A percentile compares a stretch with the other conserved stretches of the same genome.
phyloP scores from a whole-genome alignment of 176 grass and related monocot genomes.

The sorghum (Sorghum bicolor) region DNA sequence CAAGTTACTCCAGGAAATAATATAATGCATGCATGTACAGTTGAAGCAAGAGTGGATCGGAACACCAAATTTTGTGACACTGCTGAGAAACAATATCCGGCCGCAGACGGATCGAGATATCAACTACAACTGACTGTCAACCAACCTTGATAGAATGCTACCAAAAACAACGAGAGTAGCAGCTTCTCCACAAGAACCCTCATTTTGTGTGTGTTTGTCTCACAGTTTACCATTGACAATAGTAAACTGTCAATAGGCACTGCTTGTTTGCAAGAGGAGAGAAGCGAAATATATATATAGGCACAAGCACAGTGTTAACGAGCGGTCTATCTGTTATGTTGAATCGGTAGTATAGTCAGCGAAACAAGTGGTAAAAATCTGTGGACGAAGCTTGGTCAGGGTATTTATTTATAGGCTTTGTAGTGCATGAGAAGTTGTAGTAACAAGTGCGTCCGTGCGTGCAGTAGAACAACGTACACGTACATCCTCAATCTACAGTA shows the following conservation, averaged over 20 bases:
- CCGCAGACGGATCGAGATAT: background rate
- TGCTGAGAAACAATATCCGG: background rate
- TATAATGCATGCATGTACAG: background rate
- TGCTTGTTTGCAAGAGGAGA: background rate
- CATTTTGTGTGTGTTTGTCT: background rate
- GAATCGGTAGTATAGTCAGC: conserved; percentile 20
- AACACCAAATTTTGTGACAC: background rate
- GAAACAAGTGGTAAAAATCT: conserved; percentile 27
- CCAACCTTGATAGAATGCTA: conserved; percentile 37
- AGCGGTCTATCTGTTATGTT: background rate
- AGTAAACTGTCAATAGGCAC: too few species aligned
- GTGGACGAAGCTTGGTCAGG: conserved; percentile 12
- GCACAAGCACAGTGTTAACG: background rate
- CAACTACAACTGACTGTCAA: background rate
- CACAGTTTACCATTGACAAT: background rate
- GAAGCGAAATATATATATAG: conserved; percentile 24
- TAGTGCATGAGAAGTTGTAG: background rate
- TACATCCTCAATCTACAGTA: too few species aligned
- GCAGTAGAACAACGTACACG: too few species aligned
- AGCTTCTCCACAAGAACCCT: conserved; percentile 20
- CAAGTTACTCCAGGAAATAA: background rate
- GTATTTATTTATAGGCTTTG: conserved; percentile 38
- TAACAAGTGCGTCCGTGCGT: too few species aligned
- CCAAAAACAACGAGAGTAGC: conserved; percentile 14
- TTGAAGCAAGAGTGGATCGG: background rate